Percentiles rank a stretch among this genome's conserved stretches.
phyloP scores from a whole-genome alignment of 495 filamentous ascomycete species.

The Beverwykella pulmonaria region DNA sequence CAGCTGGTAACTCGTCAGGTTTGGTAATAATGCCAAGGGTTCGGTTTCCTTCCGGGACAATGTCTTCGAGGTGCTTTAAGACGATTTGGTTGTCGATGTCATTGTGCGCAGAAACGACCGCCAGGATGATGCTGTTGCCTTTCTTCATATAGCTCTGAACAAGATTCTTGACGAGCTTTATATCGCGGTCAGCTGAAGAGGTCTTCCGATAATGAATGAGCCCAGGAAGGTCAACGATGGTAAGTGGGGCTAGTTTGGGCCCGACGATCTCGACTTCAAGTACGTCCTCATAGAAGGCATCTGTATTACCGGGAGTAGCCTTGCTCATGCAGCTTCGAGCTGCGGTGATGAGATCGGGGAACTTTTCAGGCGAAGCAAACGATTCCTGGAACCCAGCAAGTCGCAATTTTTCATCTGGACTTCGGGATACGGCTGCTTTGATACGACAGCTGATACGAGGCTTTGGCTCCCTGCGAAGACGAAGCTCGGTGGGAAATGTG shows the following conservation, averaged over 20 bases:
- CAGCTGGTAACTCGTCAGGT: conserved; percentile 47
- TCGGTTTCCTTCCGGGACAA: conserved; percentile 50
- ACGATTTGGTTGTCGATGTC: conserved; percentile 58
- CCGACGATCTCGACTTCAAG: conserved; percentile 25
- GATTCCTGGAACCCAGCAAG: conserved; percentile 16
- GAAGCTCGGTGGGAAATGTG: conserved; percentile 31
- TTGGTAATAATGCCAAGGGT: conserved; percentile 60
- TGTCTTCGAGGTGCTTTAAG: conserved; percentile 47
- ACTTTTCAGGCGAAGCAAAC: conserved; percentile 14
- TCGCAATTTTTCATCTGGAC: conserved; percentile 13
- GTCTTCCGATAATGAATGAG: conserved; percentile 16
- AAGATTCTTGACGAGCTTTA: conserved; percentile 5
- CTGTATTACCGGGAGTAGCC: not conserved
- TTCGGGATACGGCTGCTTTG: conserved; percentile 14
- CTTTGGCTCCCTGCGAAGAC: conserved; percentile 1
- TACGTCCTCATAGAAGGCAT: conserved; percentile 26
- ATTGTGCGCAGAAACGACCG: conserved; percentile 59
- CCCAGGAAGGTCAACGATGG: conserved; percentile 33
- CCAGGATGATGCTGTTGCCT: conserved; percentile 62
- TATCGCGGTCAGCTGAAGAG: not conserved
- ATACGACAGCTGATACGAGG: conserved; percentile 18
- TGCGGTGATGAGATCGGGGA: conserved; percentile 19
- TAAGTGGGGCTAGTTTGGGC: conserved; percentile 20
- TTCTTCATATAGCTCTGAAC: conserved; percentile 25
- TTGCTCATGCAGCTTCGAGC: conserved; percentile 22